Evolutionary conservation across 1,139 yeast species (phyloP), one percentile per base, ranked within the genome.

Genomic region (Kluyveromyces marxianus): DNA sequence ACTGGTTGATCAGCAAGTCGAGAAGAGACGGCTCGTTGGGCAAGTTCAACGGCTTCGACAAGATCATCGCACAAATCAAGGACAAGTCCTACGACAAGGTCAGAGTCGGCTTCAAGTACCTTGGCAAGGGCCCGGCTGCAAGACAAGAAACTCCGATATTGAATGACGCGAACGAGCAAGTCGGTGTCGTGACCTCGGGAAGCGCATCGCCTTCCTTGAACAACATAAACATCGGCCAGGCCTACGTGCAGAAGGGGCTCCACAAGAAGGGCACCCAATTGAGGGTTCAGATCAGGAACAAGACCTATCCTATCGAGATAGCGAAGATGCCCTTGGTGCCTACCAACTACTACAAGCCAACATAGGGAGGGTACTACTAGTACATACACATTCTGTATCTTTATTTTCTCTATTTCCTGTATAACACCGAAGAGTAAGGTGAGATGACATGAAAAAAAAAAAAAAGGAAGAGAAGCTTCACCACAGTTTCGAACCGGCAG

Each of bases 111-210:
- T 70, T 81, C 54, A 67, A 71, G 32, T 58, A 62, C 43, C 66
- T 71, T 21, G 77, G 85, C 14, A 76, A 75, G 56, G 97, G 97
- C 1, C 97, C 97, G 29, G 88, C 98, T 3, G 96, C 97, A 40
- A 81, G 98, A 67, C 82, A 83, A 29, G 89, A 88, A n/a, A 73
- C 79, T 54, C 79, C 78, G 58, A 76, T 92, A 28, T 83, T 73
- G 55, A 56, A 58, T 7, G 71, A 68, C n/a, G 28, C 29, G 25
- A 76, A 75, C 44, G 70, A 73, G 44, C 70, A 73, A 47, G 76
- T 90, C 41, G 97, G 98, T 25, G 68, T 66, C 42, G 81, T 90
- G 43, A 87, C 96, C 8, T 87, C 96, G 0, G 98, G 98, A 4
- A 81, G 92, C 49, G 83, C 92, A 49, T 84, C 96, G 7, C 98